These are phyloP conservation scores for Chytriomyces sp. DNA, from an alignment of 192 early-diverging fungal genomes.

Conservation along the genomic window DNA sequence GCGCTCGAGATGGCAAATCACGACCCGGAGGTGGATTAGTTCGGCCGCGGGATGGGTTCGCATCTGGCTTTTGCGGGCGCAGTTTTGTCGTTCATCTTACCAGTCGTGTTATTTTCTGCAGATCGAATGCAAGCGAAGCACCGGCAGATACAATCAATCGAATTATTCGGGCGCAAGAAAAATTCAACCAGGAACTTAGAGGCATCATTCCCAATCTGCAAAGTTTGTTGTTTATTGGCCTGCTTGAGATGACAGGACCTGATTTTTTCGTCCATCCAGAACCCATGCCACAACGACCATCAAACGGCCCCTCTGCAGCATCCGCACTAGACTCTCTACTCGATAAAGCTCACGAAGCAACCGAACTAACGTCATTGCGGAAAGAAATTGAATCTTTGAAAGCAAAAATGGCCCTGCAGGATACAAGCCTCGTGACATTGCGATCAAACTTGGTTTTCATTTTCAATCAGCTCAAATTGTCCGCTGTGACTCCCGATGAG, in stretches of 20 bases:
- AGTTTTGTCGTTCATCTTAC: not conserved
- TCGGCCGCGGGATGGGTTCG: not conserved
- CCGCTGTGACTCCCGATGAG: slow-evolving; percentile 19
- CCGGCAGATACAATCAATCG: not conserved
- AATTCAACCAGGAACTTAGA: not conserved
- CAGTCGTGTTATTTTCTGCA: not conserved
- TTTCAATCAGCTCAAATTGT: slow-evolving; percentile 26
- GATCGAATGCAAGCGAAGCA: not conserved
- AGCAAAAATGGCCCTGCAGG: slow-evolving; percentile 10
- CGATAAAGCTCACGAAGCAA: slow-evolving; percentile 22
- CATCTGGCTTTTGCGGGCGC: not conserved
- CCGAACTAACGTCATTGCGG: slow-evolving; percentile 4
- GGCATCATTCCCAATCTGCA: not conserved
- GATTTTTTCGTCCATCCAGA: not conserved
- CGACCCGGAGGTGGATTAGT: not conserved
- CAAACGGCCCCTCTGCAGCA: not conserved
- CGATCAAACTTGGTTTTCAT: slow-evolving; percentile 15
- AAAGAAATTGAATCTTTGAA: slow-evolving; percentile 5
- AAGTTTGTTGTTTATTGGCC: no score
- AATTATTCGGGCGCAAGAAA: slow-evolving; percentile 16
- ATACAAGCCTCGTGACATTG: slow-evolving; percentile 1
- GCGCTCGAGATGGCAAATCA: not conserved
- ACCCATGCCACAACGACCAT: not conserved
- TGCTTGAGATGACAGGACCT: not conserved
- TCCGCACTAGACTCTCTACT: slow-evolving; percentile 16